Evolutionary conservation across 2,329 filamentous ascomycete genomes (phyloP).

Genomic region (Fusarium burgessii): DNA sequence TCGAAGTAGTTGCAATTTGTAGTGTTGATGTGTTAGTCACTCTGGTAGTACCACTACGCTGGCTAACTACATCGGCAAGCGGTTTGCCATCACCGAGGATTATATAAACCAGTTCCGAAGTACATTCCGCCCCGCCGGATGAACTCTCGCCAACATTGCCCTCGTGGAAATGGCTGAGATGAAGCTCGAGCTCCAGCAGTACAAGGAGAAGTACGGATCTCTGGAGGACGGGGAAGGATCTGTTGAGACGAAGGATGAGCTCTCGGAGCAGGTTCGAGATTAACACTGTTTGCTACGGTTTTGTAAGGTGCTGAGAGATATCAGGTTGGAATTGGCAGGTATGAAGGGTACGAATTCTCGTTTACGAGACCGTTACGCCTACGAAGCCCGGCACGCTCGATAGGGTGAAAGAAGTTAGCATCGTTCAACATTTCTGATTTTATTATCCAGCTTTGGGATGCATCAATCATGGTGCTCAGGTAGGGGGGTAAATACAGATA

Average conservation of each 20-base stretch:
- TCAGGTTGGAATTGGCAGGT: rapidly evolving
- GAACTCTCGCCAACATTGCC: not conserved
- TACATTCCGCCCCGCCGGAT: too few species aligned
- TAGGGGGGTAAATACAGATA: too few species aligned
- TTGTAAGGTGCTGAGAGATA: not conserved
- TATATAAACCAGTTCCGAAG: not conserved
- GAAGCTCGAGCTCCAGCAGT: not conserved
- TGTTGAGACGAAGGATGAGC: not conserved
- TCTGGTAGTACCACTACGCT: not conserved
- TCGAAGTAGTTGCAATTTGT: too few species aligned
- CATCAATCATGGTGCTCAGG: too few species aligned
- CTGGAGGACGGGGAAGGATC: not conserved
- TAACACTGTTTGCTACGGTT: not conserved
- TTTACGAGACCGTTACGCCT: too few species aligned
- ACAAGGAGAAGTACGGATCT: not conserved
- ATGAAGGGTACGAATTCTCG: too few species aligned
- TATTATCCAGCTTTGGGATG: too few species aligned
- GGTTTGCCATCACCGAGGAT: not conserved
- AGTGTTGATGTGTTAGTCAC: too few species aligned
- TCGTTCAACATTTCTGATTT: too few species aligned
- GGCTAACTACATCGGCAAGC: not conserved
- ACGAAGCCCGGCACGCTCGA: too few species aligned
- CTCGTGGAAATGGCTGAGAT: not conserved
- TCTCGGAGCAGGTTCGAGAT: not conserved
- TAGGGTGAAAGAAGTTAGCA: too few species aligned